Evolutionary conservation across 2,329 filamentous ascomycete species (phyloP), one percentile per base, ranked within the genome.

Genomic region (Cladosporium sp.): DNA sequence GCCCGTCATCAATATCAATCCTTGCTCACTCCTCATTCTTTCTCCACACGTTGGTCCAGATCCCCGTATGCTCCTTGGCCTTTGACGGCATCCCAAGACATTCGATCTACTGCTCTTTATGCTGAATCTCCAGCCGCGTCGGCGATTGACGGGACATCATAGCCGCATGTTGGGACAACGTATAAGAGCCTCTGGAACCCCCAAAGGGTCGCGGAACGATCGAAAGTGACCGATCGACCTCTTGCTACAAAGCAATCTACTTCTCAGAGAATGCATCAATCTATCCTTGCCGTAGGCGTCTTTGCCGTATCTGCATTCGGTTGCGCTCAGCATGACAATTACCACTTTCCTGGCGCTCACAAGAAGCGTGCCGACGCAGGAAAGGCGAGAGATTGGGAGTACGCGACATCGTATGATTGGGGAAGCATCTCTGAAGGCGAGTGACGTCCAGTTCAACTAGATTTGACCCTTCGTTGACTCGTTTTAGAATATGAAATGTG

Each of bases 401-500:
- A 64, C 15, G 62, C 64, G 40, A 39, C 58, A 7, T 59, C 58
- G 4, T 60, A 60, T 35, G 60, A 65, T 35, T 65, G 64, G 64
- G 64, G 61, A 17, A 50, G 61, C 51, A 39, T 62, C 15, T 54
- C 62, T 25, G 28, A 56, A 48, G 60, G 63, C 62, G 37, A 10
- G 58, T 37, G 6, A 34, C 17, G 4, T 37, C 13, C 24, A 9
- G 7, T 5, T 45, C 15, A 37, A 37, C 15, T 17, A 19, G 4
- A 5, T 24, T 70, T 63, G 51, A 15, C 10, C 8, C 5, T 28
- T 9, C 24, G 28, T 50, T 53, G 36, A 59, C 34, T n/a, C 15
- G 13, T 15, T 15, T 6, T 60, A 70, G 73, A 71, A 42, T 79
- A 78, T 62, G 65, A 68, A 5, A 66, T 75, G 19, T 81, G 79